phyloP scores from a whole-genome alignment of 2,329 filamentous ascomycete genomes.

The Xylariaceae sp. region DNA sequence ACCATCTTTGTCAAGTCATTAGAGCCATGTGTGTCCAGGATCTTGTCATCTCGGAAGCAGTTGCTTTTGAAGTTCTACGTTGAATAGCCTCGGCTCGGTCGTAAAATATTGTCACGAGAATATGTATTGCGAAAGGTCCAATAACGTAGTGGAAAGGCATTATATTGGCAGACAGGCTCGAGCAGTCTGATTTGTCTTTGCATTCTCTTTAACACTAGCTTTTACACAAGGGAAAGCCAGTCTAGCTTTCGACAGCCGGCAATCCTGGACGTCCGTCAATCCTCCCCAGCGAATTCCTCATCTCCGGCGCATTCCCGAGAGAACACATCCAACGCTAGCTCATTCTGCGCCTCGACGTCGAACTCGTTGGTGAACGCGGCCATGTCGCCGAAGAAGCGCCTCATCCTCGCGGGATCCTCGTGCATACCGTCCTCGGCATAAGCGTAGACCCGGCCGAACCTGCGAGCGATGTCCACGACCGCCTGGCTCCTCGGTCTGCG shows the following conservation, averaged over 20 bases:
- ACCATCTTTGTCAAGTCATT: neutral
- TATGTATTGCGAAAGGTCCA: too few species aligned
- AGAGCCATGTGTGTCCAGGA: too few species aligned
- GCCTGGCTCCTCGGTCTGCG: slow-evolving; percentile 36
- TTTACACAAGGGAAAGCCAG: neutral
- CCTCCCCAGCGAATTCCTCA: neutral
- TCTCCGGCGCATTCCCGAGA: neutral
- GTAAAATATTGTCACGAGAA: too few species aligned
- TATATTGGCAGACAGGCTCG: too few species aligned
- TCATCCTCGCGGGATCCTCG: slow-evolving; percentile 34
- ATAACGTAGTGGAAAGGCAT: too few species aligned
- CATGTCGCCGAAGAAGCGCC: slow-evolving; percentile 31
- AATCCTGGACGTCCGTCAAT: neutral
- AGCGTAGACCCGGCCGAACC: slow-evolving; percentile 34
- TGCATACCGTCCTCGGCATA: slow-evolving; percentile 35
- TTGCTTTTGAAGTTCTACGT: too few species aligned
- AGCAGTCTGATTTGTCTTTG: neutral
- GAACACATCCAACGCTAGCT: slow-evolving; percentile 25
- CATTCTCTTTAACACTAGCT: neutral
- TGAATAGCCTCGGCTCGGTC: too few species aligned
- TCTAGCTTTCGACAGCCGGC: neutral
- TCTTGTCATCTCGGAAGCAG: too few species aligned
- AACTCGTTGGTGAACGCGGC: slow-evolving; percentile 37
- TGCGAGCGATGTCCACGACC: slow-evolving; percentile 36
- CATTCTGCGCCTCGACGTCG: slow-evolving; percentile 36